Conservation (phyloP, 495 filamentous ascomycete genomes). For the Clavariopsis aquatica region DNA sequence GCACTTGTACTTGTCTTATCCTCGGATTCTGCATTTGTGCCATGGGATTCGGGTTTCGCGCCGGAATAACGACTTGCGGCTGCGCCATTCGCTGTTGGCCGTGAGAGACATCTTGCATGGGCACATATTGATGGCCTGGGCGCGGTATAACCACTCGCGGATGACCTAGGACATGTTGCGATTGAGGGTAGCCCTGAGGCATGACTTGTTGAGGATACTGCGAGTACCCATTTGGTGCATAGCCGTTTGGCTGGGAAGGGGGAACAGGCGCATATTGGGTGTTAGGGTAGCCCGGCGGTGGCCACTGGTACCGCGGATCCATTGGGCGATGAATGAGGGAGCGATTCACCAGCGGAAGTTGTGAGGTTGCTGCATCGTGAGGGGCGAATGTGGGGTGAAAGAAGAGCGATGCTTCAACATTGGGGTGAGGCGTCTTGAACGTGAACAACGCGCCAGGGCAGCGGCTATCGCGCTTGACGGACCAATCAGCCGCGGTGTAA, state of each 20-base stretch:
- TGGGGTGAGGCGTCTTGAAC: conserved; percentile 6
- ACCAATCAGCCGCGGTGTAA: conserved; percentile 5
- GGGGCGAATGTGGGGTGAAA: conserved; percentile 1
- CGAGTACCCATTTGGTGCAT: conserved; percentile 23
- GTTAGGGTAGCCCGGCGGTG: conserved; percentile 24
- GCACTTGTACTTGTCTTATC: conserved; percentile 30
- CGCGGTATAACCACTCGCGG: conserved; percentile 33
- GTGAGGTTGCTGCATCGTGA: conserved; percentile 6
- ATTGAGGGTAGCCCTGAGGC: conserved; percentile 16
- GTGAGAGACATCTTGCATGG: neutral
- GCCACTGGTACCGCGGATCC: conserved; percentile 34
- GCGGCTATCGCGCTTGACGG: conserved; percentile 9
- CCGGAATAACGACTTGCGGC: conserved; percentile 29
- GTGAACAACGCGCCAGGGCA: conserved; percentile 6
- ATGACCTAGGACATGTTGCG: conserved; percentile 9
- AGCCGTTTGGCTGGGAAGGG: conserved; percentile 22
- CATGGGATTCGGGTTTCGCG: neutral
- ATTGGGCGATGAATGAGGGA: conserved; percentile 1
- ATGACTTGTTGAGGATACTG: conserved; percentile 26
- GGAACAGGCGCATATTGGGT: conserved; percentile 25
- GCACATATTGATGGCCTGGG: conserved; percentile 14
- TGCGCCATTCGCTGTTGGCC: conserved; percentile 5
- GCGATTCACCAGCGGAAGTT: neutral
- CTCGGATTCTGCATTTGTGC: conserved; percentile 22
- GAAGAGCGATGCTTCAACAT: neutral